phyloP scores from a whole-genome alignment of 1,284 basidiomycete genomes.

The Apiotrichum veenhuisii region DNA sequence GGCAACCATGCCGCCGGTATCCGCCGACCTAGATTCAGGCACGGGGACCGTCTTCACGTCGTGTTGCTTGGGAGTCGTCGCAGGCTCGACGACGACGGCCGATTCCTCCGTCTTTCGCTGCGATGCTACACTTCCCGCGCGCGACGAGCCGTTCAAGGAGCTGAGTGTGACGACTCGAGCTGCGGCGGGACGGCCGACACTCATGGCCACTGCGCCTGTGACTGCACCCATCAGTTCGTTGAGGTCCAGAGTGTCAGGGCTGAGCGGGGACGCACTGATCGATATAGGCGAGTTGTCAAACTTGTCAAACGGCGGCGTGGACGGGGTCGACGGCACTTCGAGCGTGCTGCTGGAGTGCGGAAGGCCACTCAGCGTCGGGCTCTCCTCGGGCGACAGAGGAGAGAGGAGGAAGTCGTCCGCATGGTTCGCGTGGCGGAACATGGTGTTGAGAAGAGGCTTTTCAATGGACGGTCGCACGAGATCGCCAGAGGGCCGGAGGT shows the following conservation, averaged over 20 bases:
- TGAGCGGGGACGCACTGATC: neutral
- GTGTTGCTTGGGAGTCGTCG: too few species aligned
- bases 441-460: neutral
- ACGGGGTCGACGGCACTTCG: neutral
- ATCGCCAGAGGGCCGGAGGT: neutral
- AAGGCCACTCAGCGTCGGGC: neutral
- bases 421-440: neutral
- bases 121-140: neutral
- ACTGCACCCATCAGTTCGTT: constrained; percentile 5
- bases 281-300: neutral
- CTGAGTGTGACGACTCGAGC: constrained; percentile 1
- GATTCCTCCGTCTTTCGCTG: neutral
- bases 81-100: too few species aligned
- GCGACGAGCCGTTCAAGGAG: neutral
- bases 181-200: neutral
- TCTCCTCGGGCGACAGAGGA: neutral
- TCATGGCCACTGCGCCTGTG: neutral
- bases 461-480: neutral
- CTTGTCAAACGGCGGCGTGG: neutral
- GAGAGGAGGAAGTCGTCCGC: constrained; percentile 1
- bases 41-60: too few species aligned
- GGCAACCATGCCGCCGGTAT: neutral
- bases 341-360: neutral
- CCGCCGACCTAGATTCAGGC: neutral
- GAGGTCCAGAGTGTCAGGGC: neutral